These are phyloP conservation scores for Cercophora samala DNA, from an alignment of 495 filamentous ascomycete species.

Conservation along the genomic window DNA sequence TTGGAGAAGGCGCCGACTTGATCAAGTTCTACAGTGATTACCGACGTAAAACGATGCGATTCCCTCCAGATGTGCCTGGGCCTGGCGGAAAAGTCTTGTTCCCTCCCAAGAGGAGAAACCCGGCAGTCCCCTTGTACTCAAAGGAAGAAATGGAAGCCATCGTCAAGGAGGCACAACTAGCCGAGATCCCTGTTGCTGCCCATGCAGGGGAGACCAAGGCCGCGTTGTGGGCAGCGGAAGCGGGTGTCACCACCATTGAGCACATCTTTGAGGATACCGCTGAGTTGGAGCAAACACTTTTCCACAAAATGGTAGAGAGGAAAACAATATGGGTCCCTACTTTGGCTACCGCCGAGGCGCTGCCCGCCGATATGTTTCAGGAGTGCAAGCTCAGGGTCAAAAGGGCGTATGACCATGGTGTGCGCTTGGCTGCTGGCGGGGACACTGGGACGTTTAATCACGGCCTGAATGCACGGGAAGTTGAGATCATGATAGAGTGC, in stretches of 20 bases:
- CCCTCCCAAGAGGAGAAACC: conserved; percentile 37
- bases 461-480: conserved; percentile 47
- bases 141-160: conserved; percentile 53
- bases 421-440: conserved; percentile 47
- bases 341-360: conserved; percentile 39
- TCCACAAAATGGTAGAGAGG: conserved; percentile 39
- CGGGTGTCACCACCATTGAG: conserved; percentile 52
- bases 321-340: conserved; percentile 50
- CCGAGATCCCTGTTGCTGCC: conserved; percentile 43
- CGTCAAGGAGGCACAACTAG: conserved; percentile 44
- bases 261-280: conserved; percentile 45
- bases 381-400: conserved; percentile 31
- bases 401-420: conserved; percentile 31
- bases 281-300: conserved; percentile 32
- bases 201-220: conserved; percentile 43
- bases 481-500: conserved; percentile 51
- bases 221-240: conserved; percentile 45
- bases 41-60: conserved; percentile 46
- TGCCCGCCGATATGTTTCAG: conserved; percentile 23
- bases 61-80: conserved; percentile 31
- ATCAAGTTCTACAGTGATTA: conserved; percentile 56
- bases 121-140: conserved; percentile 41
- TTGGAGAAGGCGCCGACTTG: conserved; percentile 50
- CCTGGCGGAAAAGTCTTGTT: conserved; percentile 25
- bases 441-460: conserved; percentile 53